Evolutionary conservation across 2,329 filamentous ascomycete genomes (phyloP), one percentile per base, ranked within the genome.

Genomic region (Dothideomycetidae sp.): DNA sequence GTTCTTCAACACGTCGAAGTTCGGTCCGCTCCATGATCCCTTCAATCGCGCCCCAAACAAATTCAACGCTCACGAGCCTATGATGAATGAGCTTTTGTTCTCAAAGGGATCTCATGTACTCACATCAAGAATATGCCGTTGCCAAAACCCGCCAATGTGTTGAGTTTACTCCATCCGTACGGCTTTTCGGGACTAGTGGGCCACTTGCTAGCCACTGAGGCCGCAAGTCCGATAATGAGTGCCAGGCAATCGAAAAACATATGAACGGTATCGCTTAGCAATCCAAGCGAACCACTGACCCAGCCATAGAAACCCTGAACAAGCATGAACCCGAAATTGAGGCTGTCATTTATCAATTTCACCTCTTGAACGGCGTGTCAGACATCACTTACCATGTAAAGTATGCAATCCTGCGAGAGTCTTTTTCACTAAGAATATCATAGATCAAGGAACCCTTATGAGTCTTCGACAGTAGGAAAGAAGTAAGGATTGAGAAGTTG

Each of bases 171-270:
- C 55, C 93, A 90, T 0, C 90, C 90, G 53, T 94, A 96, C 0
- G 90, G 90, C 50, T 93, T 96, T 13, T 78, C 70, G 42, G 81
- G 70, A 54, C 80, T 93, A 1, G 85, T 81, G 1, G 86, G 85
- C 86, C 90, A 94, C 59, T 96, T 96, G 60, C 83, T 90, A 66
- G 93, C 83, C 4, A 98, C 85, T 2, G 88, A 80, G 17, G 90
- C 90, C 49, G 88, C 79, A 7, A 98, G 67, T 9, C 90, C 90
- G 23, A 98, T 85, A 1, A 82, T 74, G 17, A 98, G 70, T 13
- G 88, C 90, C 23, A 94, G 76, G 48, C 90, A 98, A 59, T 98
- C 90, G 50, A 98, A 96, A 52, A 98, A 88, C 90, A 98, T 98
- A 61, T 98, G 90, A 45, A 98, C 90, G 51, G 86, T 96, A 59